These are phyloP conservation scores for Pythium phragmitis DNA, from an alignment of 352 stramenopile species.

Conservation along the genomic window DNA sequence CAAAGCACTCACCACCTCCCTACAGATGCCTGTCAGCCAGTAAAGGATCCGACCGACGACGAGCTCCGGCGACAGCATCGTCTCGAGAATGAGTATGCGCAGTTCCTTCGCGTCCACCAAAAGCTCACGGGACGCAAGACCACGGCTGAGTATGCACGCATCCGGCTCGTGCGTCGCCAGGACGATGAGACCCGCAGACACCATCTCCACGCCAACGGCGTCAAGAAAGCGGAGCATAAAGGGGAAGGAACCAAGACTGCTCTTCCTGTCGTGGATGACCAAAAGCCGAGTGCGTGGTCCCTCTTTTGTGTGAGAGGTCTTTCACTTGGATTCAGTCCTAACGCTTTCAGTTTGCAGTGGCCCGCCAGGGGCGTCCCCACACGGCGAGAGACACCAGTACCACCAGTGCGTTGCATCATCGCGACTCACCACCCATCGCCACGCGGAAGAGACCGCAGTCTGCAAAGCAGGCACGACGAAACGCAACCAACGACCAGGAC, in stretches of 20 bases:
- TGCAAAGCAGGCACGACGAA: slow-evolving; percentile 34
- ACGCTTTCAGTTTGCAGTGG: too few relatives aligned
- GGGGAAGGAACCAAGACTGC: neutral
- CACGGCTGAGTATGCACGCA: slow-evolving; percentile 44
- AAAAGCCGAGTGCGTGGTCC: neutral
- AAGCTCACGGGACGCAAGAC: slow-evolving; percentile 52
- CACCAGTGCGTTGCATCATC: neutral
- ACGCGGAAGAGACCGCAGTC: slow-evolving; percentile 38
- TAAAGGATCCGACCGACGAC: neutral
- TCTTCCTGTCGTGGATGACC: neutral
- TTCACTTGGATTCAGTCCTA: too few relatives aligned
- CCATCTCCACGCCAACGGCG: slow-evolving; percentile 52
- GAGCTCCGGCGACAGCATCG: neutral
- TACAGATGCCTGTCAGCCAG: too few relatives aligned
- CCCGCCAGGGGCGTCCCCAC: neutral
- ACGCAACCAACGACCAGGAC: neutral
- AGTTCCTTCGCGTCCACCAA: slow-evolving; percentile 37
- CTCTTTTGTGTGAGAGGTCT: too few relatives aligned
- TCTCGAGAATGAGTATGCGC: slow-evolving; percentile 30
- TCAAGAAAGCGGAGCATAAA: neutral
- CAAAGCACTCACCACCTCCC: neutral
- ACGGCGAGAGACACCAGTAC: neutral
- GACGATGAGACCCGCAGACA: slow-evolving; percentile 31
- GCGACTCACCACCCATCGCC: neutral
- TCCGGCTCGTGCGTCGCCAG: slow-evolving; percentile 44